phyloP scores from a whole-genome alignment of 1,284 basidiomycete genomes.

The Cutaneotrichosporon spelunceum region DNA sequence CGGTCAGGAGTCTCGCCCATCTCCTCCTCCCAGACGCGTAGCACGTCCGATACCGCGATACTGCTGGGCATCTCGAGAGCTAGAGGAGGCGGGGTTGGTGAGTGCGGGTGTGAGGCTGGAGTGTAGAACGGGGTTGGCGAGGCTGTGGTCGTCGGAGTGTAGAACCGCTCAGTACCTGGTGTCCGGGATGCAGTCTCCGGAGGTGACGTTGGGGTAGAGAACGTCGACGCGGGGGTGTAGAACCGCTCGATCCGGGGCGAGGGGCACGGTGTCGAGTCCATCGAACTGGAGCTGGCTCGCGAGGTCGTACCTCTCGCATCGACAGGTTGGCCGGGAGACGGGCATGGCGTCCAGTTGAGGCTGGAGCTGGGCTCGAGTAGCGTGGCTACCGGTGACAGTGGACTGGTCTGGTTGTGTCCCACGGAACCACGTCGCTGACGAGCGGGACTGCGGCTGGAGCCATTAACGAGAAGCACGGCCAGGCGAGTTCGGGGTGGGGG shows the following conservation, averaged over 20 bases:
- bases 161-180: not conserved
- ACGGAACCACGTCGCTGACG: too few relatives aligned
- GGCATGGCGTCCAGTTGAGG: not conserved
- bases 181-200: not conserved
- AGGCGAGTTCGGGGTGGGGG: not conserved
- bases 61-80: constrained; percentile 1
- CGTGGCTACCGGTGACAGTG: too few relatives aligned
- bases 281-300: not conserved
- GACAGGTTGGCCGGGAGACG: not conserved
- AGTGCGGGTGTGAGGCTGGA: not conserved
- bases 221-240: not conserved
- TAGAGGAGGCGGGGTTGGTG: not conserved
- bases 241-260: not conserved
- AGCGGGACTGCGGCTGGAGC: too few relatives aligned
- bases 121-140: too few relatives aligned
- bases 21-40: not conserved
- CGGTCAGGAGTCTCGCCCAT: not conserved
- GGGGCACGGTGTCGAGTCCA: not conserved
- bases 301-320: too few relatives aligned
- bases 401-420: too few relatives aligned
- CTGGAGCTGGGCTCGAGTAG: not conserved
- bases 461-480: too few relatives aligned
- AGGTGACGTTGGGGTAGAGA: not conserved
- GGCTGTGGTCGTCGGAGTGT: not conserved
- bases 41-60: not conserved